Conservation (phyloP, 768 basidiomycete species). For the Mycena sanguinolenta region DNA sequence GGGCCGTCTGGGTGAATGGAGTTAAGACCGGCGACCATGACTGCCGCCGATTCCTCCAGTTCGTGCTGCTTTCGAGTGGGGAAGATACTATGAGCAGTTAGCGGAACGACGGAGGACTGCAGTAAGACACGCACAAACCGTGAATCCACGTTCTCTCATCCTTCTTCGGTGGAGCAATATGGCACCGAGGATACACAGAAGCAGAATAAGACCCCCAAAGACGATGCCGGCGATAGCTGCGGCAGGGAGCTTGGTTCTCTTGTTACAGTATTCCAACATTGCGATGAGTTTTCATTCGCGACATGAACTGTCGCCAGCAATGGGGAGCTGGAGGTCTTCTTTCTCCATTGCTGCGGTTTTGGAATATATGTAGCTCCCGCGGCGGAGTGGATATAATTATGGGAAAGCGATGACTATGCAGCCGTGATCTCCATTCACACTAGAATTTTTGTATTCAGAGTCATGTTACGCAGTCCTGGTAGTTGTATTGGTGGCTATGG, state of each 20-base stretch:
- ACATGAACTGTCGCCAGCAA: background rate
- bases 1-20: background rate
- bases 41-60: no score
- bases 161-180: background rate
- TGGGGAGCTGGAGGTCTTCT: background rate
- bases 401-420: background rate
- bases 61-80: background rate
- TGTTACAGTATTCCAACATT: background rate
- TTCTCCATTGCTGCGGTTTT: background rate
- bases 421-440: background rate
- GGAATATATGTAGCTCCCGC: background rate
- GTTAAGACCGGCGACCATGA: background rate
- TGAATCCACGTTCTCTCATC: background rate
- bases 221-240: conserved; percentile 5
- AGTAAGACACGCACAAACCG: background rate
- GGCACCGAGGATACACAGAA: background rate
- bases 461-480: no score
- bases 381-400: no score
- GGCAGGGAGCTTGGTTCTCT: background rate
- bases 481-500: no score
- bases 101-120: background rate
- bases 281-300: background rate
- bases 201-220: background rate
- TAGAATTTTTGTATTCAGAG: background rate
- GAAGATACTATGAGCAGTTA: background rate